Evolutionary conservation across 2,329 filamentous ascomycete genomes (phyloP).

Genomic region (Colletotrichum melonis): DNA sequence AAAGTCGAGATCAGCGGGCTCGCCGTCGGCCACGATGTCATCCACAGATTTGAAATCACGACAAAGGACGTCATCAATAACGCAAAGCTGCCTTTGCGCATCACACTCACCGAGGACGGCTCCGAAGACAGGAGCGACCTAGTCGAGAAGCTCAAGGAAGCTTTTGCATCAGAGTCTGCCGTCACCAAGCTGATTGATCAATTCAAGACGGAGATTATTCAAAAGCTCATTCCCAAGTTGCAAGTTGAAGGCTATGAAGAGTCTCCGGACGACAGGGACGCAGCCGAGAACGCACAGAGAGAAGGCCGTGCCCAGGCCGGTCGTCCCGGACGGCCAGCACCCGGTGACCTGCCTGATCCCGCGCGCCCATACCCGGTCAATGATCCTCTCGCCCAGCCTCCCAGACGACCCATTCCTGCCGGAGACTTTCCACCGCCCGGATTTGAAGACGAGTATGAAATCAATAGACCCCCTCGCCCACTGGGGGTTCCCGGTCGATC

Average conservation of each 20-base stretch:
- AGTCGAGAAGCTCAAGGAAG: conserved; percentile 60
- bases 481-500: conserved; percentile 56
- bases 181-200: conserved; percentile 77
- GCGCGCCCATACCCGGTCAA: conserved; percentile 74
- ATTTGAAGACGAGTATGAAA: conserved; percentile 93
- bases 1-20: conserved; percentile 88
- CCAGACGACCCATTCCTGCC: conserved; percentile 70
- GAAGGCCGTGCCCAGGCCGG: conserved; percentile 54
- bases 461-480: conserved; percentile 73
- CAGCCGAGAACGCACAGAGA: conserved; percentile 52
- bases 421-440: conserved; percentile 86
- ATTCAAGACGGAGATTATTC: conserved; percentile 83
- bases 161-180: conserved; percentile 80
- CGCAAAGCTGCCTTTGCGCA: conserved; percentile 65
- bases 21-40: conserved; percentile 83
- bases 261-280: conserved; percentile 53
- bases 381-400: conserved; percentile 72
- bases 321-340: conserved; percentile 47
- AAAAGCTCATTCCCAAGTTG: conserved; percentile 82
- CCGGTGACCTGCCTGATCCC: conserved; percentile 61
- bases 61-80: conserved; percentile 80
- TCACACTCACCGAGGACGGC: conserved; percentile 56
- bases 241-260: conserved; percentile 85
- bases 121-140: conserved; percentile 64
- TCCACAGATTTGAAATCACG: conserved; percentile 79